Evolutionary conservation across 2,329 filamentous ascomycete genomes (phyloP).

Genomic region (Macrophomina pseudophaseolina): DNA sequence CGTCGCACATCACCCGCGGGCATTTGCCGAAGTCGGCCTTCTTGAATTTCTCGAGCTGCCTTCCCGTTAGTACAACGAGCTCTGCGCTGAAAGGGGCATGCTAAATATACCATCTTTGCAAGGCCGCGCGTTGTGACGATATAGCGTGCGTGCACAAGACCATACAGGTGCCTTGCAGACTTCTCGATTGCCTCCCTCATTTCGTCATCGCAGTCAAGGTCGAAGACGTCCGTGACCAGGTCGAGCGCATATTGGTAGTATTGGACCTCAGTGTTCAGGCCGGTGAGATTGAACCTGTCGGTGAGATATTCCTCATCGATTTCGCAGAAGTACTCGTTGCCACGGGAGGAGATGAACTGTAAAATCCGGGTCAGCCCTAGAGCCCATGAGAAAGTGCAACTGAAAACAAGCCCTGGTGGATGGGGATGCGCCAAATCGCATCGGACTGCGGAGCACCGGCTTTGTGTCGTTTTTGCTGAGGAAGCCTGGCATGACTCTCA

Average conservation of each 20-base stretch:
- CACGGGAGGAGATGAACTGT: slow-evolving; percentile 97
- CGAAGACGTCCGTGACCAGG: slow-evolving; percentile 96
- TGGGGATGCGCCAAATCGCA: neutral
- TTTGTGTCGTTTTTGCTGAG: neutral
- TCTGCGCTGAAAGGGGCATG: neutral
- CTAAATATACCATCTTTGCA: slow-evolving; percentile 82
- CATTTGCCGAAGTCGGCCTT: slow-evolving; percentile 98
- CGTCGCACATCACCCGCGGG: slow-evolving; percentile 92
- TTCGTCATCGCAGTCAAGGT: slow-evolving; percentile 97
- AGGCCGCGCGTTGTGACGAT: slow-evolving; percentile 94
- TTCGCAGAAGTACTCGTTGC: slow-evolving; percentile 99
- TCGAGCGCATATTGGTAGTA: slow-evolving; percentile 99
- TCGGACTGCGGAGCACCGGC: neutral
- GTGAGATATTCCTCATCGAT: slow-evolving; percentile 99
- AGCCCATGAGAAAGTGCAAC: neutral
- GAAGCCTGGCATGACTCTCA: neutral
- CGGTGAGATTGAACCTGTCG: slow-evolving; percentile 96
- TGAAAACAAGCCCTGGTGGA: neutral
- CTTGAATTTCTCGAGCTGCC: slow-evolving; percentile 96
- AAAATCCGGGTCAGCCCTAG: neutral
- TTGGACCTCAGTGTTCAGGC: slow-evolving; percentile 94
- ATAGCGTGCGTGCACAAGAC: slow-evolving; percentile 93
- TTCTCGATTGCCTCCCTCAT: slow-evolving; percentile 99
- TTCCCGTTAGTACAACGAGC: neutral
- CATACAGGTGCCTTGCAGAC: slow-evolving; percentile 92